Evolutionary conservation across 129 eudicot genomes (phyloP).

Genomic region (Artemisia argyi): DNA sequence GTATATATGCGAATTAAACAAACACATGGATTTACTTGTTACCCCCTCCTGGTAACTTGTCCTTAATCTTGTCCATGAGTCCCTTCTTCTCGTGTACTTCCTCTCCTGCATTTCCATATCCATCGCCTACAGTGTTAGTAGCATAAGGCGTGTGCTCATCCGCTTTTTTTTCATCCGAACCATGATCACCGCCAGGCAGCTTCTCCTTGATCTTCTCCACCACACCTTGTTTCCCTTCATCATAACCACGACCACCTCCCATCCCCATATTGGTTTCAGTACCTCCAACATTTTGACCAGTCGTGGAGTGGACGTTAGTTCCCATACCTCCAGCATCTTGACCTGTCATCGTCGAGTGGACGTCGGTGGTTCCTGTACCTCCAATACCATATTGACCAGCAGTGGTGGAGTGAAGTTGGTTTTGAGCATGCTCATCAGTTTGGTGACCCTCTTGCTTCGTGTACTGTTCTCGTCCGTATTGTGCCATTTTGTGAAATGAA

Average conservation of each 20-base stretch:
- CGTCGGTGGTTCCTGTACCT: neutral
- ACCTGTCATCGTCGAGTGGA: neutral
- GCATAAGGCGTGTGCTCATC: conserved; percentile 17
- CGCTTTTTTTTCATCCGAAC: conserved; percentile 3
- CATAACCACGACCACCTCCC: conserved; percentile 13
- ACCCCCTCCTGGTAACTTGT: conserved; percentile 32
- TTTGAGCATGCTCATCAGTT: conserved; percentile 11
- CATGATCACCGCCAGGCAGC: conserved; percentile 52
- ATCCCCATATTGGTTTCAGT: neutral
- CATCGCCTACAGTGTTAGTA: conserved; percentile 15
- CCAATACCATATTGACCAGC: conserved; percentile 17
- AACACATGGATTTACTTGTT: conserved; percentile 15
- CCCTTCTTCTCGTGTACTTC: no score
- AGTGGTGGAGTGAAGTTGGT: conserved; percentile 26
- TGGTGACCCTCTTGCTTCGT: conserved; percentile 17
- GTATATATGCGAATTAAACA: no score
- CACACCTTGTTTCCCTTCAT: conserved; percentile 32
- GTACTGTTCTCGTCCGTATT: conserved; percentile 33
- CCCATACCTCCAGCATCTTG: conserved; percentile 4
- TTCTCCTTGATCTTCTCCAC: conserved; percentile 70
- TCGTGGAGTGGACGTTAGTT: conserved; percentile 13
- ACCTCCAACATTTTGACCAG: conserved; percentile 25
- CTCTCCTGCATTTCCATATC: conserved; percentile 1
- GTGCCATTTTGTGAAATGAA: conserved; percentile 17
- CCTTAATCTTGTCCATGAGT: no score